Percentiles rank a stretch among this genome's conserved stretches.
phyloP scores from a whole-genome alignment of 106 monocot genomes.

The Platanthera zijinensis region DNA sequence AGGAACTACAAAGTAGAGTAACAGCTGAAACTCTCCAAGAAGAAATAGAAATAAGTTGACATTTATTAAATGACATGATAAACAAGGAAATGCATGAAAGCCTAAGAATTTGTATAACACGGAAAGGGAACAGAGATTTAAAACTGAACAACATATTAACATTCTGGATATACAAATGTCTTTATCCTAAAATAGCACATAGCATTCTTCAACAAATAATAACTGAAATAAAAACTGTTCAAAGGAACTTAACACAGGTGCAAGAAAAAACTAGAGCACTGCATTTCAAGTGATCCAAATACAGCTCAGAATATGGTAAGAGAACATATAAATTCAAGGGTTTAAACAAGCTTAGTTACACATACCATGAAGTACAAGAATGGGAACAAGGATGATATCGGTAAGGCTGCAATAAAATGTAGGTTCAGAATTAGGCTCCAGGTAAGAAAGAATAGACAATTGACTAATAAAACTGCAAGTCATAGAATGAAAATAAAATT shows the following conservation, averaged over 20 bases:
- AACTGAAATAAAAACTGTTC: background rate
- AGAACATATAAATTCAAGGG: background rate
- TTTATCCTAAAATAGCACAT: background rate
- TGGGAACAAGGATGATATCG: slow-evolving; percentile 79
- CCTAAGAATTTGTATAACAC: background rate
- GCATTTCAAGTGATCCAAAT: background rate
- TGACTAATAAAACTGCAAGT: background rate
- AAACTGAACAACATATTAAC: background rate
- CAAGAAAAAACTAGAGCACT: background rate
- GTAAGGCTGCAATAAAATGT: slow-evolving; percentile 48
- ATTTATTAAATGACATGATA: background rate
- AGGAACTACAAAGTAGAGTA: too few relatives aligned
- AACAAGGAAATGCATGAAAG: background rate
- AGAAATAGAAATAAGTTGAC: background rate
- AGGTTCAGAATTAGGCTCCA: background rate
- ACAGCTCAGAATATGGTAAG: background rate
- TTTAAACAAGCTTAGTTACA: slow-evolving; percentile 7
- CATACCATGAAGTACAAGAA: slow-evolving; percentile 92
- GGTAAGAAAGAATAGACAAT: background rate
- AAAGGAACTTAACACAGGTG: background rate
- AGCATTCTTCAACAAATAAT: background rate
- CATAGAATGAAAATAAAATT: background rate
- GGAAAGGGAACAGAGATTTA: background rate
- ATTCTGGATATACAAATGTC: background rate
- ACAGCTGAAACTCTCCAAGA: too few relatives aligned